Base-by-base conservation (phyloP, 2,329 filamentous ascomycete genomes). In the Claviceps digitariae region DNA sequence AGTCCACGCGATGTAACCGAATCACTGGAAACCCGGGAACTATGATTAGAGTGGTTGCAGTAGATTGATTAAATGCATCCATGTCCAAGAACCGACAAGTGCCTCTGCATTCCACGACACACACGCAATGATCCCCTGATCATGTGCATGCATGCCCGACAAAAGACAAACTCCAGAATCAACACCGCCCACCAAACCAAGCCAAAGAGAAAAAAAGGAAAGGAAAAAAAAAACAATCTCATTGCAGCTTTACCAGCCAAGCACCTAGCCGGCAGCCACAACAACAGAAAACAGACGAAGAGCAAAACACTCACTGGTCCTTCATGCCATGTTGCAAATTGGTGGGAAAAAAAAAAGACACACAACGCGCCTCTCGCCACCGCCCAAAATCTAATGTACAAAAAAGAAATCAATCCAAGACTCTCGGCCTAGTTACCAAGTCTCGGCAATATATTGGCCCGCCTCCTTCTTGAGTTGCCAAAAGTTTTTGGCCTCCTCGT, bases 381-480 rank as follows among this genome's bases (percentile, higher is more conserved):
- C 36, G n/a, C 15, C 36, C 5, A 38, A 36, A 5, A 38, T n/a
- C 5, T 38, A 38, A 38, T 44, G 43, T 44, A 44, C 43, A 44
- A 8, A 44, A 23, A 44, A 44, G 13, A 25, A 15, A 15, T 25
- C 15, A 7, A 8, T 38, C 15, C 36, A 6, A 17, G 9, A 17
- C 36, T 25, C 27, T 21, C 31, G 31, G 43, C 9, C 31, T 4
- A n/a, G 7, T 62, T 63, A 84, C 81, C 81, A 84, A 6, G 81
- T 84, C 72, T 84, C 90, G 55, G 91, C 89, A 76, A 96, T 95
- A 67, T 96, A 98, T 72, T 96, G 90, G 4, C 90, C 90, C 27
- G 83, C 89, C 60, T 90, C 85, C 74, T 86, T 91, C 82, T 97
- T 97, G 61, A 87, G 77, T 47, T 83, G 74, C 93, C 93, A 97